A percentile compares a stretch with the other conserved stretches of the same genome.
phyloP scores from a whole-genome alignment of 495 filamentous ascomycete species.

The Amphirosellinia nigrospora region DNA sequence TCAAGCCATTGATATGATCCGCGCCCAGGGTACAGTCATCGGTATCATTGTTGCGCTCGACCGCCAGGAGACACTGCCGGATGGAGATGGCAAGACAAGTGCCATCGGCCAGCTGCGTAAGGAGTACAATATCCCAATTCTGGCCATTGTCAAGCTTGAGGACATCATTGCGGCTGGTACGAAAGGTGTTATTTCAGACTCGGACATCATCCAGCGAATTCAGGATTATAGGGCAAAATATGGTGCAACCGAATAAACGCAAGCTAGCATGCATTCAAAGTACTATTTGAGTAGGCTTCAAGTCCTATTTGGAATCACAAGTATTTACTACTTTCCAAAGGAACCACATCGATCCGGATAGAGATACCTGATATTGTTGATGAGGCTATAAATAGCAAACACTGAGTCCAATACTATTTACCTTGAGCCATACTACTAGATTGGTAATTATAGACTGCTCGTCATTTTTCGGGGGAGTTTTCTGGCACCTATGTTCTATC shows the following conservation, averaged over 20 bases:
- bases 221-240: constrained; percentile 83
- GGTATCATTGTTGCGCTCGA: constrained; percentile 90
- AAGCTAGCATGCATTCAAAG: not conserved
- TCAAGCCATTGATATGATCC: constrained; percentile 85
- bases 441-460: not conserved
- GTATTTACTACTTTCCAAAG: not conserved
- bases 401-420: not conserved
- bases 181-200: constrained; percentile 55
- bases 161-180: constrained; percentile 78
- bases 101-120: constrained; percentile 82
- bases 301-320: not conserved
- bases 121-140: constrained; percentile 64
- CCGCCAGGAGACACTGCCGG: constrained; percentile 78
- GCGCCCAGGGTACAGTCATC: constrained; percentile 74
- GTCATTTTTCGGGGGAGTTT: too few relatives aligned
- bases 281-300: not conserved
- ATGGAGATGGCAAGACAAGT: constrained; percentile 58
- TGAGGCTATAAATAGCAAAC: not conserved
- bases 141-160: constrained; percentile 67
- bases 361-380: not conserved
- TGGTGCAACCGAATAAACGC: constrained; percentile 60
- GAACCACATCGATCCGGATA: not conserved
- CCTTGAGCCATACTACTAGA: not conserved
- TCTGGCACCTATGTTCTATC: not conserved
- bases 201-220: constrained; percentile 68